Evolutionary conservation across 1,284 basidiomycete genomes (phyloP).

Genomic region (Xanthoconium separans): DNA sequence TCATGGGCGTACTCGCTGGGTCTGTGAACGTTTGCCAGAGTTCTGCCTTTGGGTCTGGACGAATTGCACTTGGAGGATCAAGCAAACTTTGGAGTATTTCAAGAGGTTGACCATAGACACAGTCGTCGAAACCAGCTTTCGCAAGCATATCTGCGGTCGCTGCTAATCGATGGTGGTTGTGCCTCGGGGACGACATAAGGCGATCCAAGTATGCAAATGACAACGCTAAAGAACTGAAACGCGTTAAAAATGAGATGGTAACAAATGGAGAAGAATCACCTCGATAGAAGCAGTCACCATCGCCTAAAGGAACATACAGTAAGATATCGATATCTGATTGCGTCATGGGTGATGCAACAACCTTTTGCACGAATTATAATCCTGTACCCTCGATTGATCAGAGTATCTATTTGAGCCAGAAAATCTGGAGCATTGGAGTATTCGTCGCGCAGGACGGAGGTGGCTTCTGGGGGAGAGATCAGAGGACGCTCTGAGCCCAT

Average conservation of each 20-base stretch:
- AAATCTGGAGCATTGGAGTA: conserved; percentile 61
- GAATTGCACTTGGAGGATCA: conserved; percentile 38
- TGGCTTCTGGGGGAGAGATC: conserved; percentile 48
- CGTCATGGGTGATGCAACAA: conserved; percentile 33
- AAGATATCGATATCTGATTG: conserved; percentile 7
- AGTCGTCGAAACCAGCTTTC: conserved; percentile 62
- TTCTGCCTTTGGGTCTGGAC: conserved; percentile 13
- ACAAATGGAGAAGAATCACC: conserved; percentile 42
- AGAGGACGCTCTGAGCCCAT: conserved; percentile 47
- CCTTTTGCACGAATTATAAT: conserved; percentile 70
- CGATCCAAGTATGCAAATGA: conserved; percentile 67
- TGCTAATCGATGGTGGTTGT: conserved; percentile 48
- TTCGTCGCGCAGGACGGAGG: conserved; percentile 56
- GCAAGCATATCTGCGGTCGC: conserved; percentile 58
- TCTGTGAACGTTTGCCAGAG: conserved; percentile 54
- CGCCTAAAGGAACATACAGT: conserved; percentile 43
- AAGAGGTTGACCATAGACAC: conserved; percentile 58
- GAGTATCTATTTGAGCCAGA: conserved; percentile 66
- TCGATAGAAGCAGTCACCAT: conserved; percentile 82
- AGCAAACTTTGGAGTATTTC: conserved; percentile 48
- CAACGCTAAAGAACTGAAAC: conserved; percentile 50
- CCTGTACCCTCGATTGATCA: conserved; percentile 55
- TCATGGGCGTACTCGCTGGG: conserved; percentile 44
- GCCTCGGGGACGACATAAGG: conserved; percentile 45
- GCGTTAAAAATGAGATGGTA: conserved; percentile 28